Evolutionary conservation across 768 basidiomycete genomes (phyloP).

Genomic region (Boletus rex-veris): DNA sequence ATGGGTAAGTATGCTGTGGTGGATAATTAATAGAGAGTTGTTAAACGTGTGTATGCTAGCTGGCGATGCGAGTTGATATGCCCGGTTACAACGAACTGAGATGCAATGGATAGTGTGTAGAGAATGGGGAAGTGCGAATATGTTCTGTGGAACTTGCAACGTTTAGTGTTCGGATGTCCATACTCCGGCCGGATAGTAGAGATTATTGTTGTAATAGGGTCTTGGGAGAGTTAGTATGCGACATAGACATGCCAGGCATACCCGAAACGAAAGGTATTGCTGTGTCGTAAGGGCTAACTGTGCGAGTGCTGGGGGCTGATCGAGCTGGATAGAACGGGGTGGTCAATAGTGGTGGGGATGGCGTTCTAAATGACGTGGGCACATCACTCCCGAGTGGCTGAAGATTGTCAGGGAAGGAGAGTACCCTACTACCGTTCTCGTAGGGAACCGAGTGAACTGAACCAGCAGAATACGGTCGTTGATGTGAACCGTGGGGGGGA

Average conservation of each 20-base stretch:
- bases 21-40: slow-evolving; percentile 14
- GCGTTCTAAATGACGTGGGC: slow-evolving; percentile 13
- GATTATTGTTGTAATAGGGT: slow-evolving; percentile 6
- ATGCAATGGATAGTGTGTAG: slow-evolving; percentile 6
- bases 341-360: slow-evolving; percentile 27
- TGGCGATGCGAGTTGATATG: slow-evolving; percentile 5
- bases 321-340: slow-evolving; percentile 31
- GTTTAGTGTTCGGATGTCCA: background rate
- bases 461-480: slow-evolving; percentile 20
- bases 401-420: slow-evolving; percentile 11
- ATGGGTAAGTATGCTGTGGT: slow-evolving; percentile 13
- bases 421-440: slow-evolving; percentile 5
- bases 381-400: slow-evolving; percentile 5
- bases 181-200: background rate
- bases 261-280: slow-evolving; percentile 10
- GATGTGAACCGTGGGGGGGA: slow-evolving; percentile 6
- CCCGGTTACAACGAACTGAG: slow-evolving; percentile 12
- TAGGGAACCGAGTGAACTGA: slow-evolving; percentile 17
- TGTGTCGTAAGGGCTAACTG: slow-evolving; percentile 6
- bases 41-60: slow-evolving; percentile 17
- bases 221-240: slow-evolving; percentile 6
- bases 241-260: slow-evolving; percentile 17
- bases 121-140: slow-evolving; percentile 7
- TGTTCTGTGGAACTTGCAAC: slow-evolving; percentile 19
- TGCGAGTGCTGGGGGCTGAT: slow-evolving; percentile 3